A percentile compares a stretch with the other conserved stretches of the same genome.
Conservation (phyloP, 2,329 filamentous ascomycete species). For the Fusarium domesticum region DNA sequence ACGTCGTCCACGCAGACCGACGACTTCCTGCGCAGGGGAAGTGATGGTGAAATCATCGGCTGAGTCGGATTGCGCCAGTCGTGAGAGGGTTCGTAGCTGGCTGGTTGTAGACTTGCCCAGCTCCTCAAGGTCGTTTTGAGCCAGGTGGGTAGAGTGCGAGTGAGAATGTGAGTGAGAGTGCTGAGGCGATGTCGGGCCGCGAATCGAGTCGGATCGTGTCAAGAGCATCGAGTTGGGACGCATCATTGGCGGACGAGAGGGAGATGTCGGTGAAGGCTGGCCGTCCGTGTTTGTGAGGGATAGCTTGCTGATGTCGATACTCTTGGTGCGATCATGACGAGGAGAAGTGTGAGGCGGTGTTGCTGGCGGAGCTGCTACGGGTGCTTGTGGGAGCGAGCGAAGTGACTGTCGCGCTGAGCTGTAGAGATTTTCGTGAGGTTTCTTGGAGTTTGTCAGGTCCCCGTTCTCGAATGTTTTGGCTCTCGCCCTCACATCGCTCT, state of each 20-base stretch:
- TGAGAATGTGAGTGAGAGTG: conserved; percentile 30
- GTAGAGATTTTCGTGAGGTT: conserved; percentile 62
- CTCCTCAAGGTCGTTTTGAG: conserved; percentile 71
- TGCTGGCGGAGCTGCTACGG: conserved; percentile 44
- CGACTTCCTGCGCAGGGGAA: conserved; percentile 77
- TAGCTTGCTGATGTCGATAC: conserved; percentile 58
- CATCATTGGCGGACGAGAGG: conserved; percentile 41
- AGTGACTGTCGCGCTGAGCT: conserved; percentile 72
- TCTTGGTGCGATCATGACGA: conserved; percentile 59
- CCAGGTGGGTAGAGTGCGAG: conserved; percentile 45
- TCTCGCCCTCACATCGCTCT: conserved; percentile 64
- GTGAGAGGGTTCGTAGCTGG: conserved; percentile 83
- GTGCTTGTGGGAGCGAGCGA: conserved; percentile 68
- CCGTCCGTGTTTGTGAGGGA: conserved; percentile 47
- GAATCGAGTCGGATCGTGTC: conserved; percentile 55
- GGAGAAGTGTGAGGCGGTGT: conserved; percentile 36
- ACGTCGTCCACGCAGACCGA: conserved; percentile 79
- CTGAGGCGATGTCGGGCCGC: conserved; percentile 33
- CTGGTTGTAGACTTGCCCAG: conserved; percentile 86
- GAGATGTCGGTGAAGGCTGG: conserved; percentile 41
- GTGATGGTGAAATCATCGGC: conserved; percentile 79
- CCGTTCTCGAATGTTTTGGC: conserved; percentile 47
- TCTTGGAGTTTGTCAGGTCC: conserved; percentile 43
- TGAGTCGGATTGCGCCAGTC: conserved; percentile 70
- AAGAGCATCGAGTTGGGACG: conserved; percentile 62